These are phyloP conservation scores for Lippia alba DNA, from an alignment of 305 asterid genomes.

Conservation along the genomic window DNA sequence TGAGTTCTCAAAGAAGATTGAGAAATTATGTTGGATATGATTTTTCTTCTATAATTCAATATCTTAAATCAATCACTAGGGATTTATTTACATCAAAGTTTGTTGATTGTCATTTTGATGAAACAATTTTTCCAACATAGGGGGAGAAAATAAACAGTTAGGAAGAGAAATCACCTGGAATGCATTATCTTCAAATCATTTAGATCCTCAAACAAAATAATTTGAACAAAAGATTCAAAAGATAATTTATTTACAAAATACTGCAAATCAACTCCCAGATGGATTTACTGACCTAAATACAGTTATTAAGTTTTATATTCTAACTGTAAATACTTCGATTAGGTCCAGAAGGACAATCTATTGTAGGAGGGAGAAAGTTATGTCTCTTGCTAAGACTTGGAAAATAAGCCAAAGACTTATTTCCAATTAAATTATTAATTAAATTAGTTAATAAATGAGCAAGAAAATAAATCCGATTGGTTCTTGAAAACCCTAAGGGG, in stretches of 20 bases:
- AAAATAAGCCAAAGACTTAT: too few relatives aligned
- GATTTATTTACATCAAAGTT: too few relatives aligned
- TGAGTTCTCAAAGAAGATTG: not conserved
- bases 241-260: not conserved
- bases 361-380: too few relatives aligned
- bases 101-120: not conserved
- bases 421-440: too few relatives aligned
- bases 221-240: not conserved
- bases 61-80: too few relatives aligned
- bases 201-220: not conserved
- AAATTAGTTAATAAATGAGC: too few relatives aligned
- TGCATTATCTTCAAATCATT: not conserved
- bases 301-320: slow-evolving; percentile 7
- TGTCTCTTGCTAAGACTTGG: too few relatives aligned
- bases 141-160: not conserved
- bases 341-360: not conserved
- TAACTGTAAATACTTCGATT: not conserved
- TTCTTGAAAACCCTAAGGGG: too few relatives aligned
- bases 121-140: not conserved
- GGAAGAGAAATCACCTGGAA: not conserved
- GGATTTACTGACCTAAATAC: not conserved
- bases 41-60: too few relatives aligned
- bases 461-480: too few relatives aligned
- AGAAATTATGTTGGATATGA: too few relatives aligned
- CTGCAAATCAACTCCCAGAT: not conserved